These are phyloP conservation scores for Luzula sylvatica DNA, from an alignment of 176 grass and related monocot genomes.

Conservation along the genomic window DNA sequence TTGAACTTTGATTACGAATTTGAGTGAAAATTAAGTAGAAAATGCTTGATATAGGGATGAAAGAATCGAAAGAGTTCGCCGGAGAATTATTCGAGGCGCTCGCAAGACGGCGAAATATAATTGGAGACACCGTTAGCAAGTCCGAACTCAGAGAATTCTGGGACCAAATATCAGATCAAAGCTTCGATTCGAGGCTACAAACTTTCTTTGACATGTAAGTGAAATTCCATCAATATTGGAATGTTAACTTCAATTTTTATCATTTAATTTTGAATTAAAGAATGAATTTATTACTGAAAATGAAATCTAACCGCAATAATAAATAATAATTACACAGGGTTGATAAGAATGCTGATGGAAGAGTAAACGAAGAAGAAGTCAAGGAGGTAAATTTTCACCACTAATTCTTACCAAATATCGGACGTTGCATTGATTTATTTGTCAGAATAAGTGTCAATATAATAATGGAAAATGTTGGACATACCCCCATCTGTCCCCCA, in stretches of 20 bases:
- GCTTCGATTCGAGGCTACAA: conserved; percentile 87
- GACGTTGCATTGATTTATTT: background rate
- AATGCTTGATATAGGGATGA: conserved; percentile 45
- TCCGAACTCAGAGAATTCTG: conserved; percentile 86
- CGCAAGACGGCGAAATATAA: conserved; percentile 55
- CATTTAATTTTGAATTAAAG: background rate
- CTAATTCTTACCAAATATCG: background rate
- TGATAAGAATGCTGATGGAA: conserved; percentile 82
- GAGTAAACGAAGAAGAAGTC: conserved; percentile 78
- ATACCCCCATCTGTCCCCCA: no score
- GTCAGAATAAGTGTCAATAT: background rate
- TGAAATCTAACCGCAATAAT: background rate
- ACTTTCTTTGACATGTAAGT: conserved; percentile 96
- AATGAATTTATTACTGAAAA: background rate
- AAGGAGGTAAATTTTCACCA: conserved; percentile 41
- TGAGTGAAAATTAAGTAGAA: background rate
- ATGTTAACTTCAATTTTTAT: background rate
- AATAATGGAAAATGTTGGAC: no score
- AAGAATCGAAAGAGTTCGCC: conserved; percentile 58
- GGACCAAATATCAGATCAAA: conserved; percentile 88
- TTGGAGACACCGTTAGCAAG: conserved; percentile 61
- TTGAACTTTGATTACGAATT: no score
- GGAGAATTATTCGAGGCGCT: conserved; percentile 83
- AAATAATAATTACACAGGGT: conserved; percentile 38
- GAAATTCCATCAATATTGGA: background rate